Evolutionary conservation across 305 asterid species (phyloP).

Genomic region (Euphrasia arctica): DNA sequence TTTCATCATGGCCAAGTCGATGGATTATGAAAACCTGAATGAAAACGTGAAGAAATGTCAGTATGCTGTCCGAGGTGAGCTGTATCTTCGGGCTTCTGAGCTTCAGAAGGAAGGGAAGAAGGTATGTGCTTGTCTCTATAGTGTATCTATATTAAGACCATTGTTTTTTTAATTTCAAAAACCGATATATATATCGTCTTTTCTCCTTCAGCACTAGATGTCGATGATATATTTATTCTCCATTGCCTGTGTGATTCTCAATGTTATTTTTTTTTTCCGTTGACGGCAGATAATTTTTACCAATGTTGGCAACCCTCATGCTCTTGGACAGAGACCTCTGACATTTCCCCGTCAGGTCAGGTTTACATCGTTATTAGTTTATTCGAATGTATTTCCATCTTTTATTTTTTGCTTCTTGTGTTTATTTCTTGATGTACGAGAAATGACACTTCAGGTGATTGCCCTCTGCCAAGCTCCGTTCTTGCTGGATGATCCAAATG

Average conservation of each 20-base stretch:
- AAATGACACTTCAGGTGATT: slow-evolving; percentile 52
- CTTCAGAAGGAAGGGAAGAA: slow-evolving; percentile 99
- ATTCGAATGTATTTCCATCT: slow-evolving; percentile 1
- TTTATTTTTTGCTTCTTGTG: background rate
- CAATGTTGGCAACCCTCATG: slow-evolving; percentile 92
- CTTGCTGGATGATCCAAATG: slow-evolving; percentile 93
- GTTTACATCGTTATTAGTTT: slow-evolving; percentile 5
- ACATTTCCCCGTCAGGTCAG: slow-evolving; percentile 85
- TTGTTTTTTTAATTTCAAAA: background rate
- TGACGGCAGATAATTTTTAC: slow-evolving; percentile 74
- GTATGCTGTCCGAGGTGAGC: slow-evolving; percentile 99
- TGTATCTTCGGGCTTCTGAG: slow-evolving; percentile 99
- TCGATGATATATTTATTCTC: background rate
- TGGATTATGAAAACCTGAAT: slow-evolving; percentile 90
- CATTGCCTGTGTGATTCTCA: background rate
- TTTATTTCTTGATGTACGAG: slow-evolving; percentile 9
- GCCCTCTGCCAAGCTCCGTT: slow-evolving; percentile 99
- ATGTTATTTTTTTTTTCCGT: background rate
- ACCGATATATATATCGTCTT: background rate
- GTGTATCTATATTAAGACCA: background rate
- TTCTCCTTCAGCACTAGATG: background rate
- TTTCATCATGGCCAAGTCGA: slow-evolving; percentile 62
- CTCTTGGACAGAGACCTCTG: slow-evolving; percentile 84
- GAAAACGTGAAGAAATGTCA: slow-evolving; percentile 95
- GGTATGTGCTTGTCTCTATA: slow-evolving; percentile 38